These are phyloP conservation scores for Exophiala phaeomuriformis DNA, from an alignment of 2,329 filamentous ascomycete genomes.

Conservation along the genomic window DNA sequence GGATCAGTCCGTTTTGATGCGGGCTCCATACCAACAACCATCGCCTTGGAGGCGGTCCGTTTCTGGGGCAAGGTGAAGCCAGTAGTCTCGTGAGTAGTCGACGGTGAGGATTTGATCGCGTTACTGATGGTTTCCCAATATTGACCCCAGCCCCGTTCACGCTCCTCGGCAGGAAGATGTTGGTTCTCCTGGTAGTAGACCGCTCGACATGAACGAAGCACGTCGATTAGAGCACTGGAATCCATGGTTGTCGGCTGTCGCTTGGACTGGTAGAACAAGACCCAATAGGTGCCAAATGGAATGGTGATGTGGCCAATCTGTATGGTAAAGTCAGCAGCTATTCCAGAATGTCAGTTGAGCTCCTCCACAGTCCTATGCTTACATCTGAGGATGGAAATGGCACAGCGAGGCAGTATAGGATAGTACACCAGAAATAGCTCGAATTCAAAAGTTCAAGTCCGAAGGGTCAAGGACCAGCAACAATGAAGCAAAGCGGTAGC, in stretches of 20 bases:
- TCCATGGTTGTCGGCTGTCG: constrained; percentile 11
- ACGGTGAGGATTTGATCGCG: constrained; percentile 7
- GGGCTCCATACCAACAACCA: constrained; percentile 36
- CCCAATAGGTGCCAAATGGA: neutral
- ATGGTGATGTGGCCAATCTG: constrained; percentile 4
- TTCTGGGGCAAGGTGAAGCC: constrained; percentile 22
- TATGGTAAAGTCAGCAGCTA: constrained; percentile 6
- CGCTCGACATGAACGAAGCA: constrained; percentile 18
- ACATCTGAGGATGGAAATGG: constrained; percentile 6
- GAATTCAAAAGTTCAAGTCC: neutral
- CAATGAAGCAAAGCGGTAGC: neutral
- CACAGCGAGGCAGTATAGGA: neutral
- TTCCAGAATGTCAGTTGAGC: constrained; percentile 3
- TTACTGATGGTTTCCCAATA: constrained; percentile 16
- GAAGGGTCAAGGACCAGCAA: constrained; percentile 4
- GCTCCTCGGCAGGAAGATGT: constrained; percentile 19
- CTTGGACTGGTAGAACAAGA: neutral
- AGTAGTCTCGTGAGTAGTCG: constrained; percentile 4
- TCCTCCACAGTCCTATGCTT: constrained; percentile 5
- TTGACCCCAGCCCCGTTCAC: constrained; percentile 16
- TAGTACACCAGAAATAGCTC: constrained; percentile 4
- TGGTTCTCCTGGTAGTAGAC: constrained; percentile 22
- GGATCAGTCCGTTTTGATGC: constrained; percentile 33
- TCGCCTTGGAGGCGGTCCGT: constrained; percentile 18
- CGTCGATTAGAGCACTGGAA: constrained; percentile 17